Conservation (phyloP, 768 basidiomycete species). For the Mycena crocata region DNA sequence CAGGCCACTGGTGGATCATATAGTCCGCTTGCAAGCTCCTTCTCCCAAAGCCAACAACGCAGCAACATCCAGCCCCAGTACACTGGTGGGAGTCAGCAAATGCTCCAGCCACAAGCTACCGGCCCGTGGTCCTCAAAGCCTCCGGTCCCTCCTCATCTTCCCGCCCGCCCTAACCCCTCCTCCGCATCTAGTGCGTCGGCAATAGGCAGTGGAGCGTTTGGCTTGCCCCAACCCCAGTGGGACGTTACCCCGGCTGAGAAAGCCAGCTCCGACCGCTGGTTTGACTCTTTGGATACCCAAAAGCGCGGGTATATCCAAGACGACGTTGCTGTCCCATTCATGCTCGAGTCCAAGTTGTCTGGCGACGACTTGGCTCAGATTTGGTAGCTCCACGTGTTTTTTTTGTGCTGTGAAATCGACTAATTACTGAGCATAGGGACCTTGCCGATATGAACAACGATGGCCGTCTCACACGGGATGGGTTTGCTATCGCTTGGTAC, state of each 20-base stretch:
- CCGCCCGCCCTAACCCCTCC: conserved; percentile 52
- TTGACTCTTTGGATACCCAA: conserved; percentile 82
- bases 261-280: conserved; percentile 78
- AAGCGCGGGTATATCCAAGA: conserved; percentile 89
- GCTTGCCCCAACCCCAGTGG: conserved; percentile 62
- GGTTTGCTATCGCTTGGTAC: conserved; percentile 96
- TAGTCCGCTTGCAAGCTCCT: conserved; percentile 62
- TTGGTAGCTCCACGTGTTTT: conserved; percentile 79
- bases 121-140: conserved; percentile 51
- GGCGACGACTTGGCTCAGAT: conserved; percentile 89
- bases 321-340: conserved; percentile 94
- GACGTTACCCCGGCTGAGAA: conserved; percentile 89
- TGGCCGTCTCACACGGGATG: conserved; percentile 87
- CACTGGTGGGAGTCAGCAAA: conserved; percentile 65
- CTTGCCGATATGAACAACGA: conserved; percentile 90
- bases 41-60: conserved; percentile 48
- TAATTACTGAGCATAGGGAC: conserved; percentile 70
- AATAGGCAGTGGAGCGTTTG: conserved; percentile 41
- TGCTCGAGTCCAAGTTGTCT: conserved; percentile 88
- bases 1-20: conserved; percentile 76
- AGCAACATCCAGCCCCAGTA: conserved; percentile 68
- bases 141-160: conserved; percentile 45
- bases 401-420: neutral
- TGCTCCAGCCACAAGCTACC: conserved; percentile 58
- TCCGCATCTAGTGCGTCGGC: conserved; percentile 38